Evolutionary conservation across 371 early-diverging fungal species (phyloP).

Genomic region (Polyrhizophydium stewartii): DNA sequence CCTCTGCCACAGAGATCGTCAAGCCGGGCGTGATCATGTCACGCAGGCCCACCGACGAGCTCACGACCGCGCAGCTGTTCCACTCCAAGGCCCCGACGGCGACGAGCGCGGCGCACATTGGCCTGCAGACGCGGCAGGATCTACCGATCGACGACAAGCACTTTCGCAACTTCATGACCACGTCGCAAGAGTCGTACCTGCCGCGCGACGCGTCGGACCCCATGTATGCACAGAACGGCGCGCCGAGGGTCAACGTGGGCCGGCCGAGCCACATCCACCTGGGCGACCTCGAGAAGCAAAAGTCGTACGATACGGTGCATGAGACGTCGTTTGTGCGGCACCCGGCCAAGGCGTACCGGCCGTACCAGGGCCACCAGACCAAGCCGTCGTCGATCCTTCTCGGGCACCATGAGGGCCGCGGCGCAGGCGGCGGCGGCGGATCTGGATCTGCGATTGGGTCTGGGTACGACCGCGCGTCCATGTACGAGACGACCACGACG

Average conservation of each 20-base stretch:
- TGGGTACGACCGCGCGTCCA: background rate
- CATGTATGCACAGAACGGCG: background rate
- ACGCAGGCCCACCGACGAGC: background rate
- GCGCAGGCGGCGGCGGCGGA: background rate
- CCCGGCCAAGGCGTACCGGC: background rate
- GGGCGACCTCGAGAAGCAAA: slow-evolving; percentile 25
- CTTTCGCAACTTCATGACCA: slow-evolving; percentile 31
- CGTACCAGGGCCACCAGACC: slow-evolving; percentile 1
- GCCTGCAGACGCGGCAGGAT: slow-evolving; percentile 30
- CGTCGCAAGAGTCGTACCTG: slow-evolving; percentile 26
- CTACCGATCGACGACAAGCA: slow-evolving; percentile 34
- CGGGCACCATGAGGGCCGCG: background rate
- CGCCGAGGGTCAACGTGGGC: background rate
- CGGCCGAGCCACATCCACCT: slow-evolving; percentile 1
- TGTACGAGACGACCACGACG: slow-evolving; percentile 4
- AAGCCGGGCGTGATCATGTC: background rate
- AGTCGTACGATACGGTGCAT: slow-evolving; percentile 23
- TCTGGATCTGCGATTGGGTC: background rate
- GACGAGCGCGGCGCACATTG: slow-evolving; percentile 33
- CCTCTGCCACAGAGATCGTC: background rate
- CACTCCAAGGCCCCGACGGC: slow-evolving; percentile 16
- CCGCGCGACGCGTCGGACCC: background rate
- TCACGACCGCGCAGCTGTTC: slow-evolving; percentile 10
- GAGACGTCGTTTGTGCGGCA: slow-evolving; percentile 27
- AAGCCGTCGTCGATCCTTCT: background rate